Base-by-base conservation (phyloP, 2,329 filamentous ascomycete genomes). In the Nigrospora sphaerica region DNA sequence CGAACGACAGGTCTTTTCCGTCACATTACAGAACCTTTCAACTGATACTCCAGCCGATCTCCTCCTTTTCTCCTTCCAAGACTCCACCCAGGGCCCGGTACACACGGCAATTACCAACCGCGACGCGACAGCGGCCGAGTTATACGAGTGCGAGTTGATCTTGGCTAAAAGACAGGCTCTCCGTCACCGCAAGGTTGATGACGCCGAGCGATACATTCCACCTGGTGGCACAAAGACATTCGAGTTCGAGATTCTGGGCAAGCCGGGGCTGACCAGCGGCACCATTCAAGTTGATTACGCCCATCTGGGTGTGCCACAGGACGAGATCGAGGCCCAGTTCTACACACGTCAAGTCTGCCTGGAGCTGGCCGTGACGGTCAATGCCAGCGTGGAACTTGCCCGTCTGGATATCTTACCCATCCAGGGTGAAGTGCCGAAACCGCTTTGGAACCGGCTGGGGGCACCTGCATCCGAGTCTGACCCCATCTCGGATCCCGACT, bases 271-370 rank as follows among this genome's bases (percentile, higher is more conserved):
- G 35, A 91, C 87, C 9, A 81, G 81, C 51, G 90, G 85, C 0
- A 77, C 81, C 4, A 82, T 95, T 14, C 86, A 95, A 55, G 81
- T 95, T 48, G 87, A 95, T 65, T 96, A 95, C 61, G 88, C 87
- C 3, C 77, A 86, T 60, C 73, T 95, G n/a, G 88, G 88, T 2
- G 76, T 81, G 32, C 72, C 82, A 6, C 74, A 74, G n/a, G 76
- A 79, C 12, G 81, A 90, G 47, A 69, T 91, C 2, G 74, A 77
- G 19, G 82, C 85, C 33, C 76, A 80, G 32, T 95, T 95, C 59
- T 88, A 90, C 59, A 95, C 91, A 0, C 79, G 91, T 35, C 88
- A 93, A 60, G 76, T 95, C 14, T 83, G 84, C 16, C 73, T 95
- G 28, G 86, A 89, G 13, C 71, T 97, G 47, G 88, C 85, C 0